Evolutionary conservation across 805 yeast genomes (phyloP), one percentile per base, ranked within the genome.

Genomic region (Candida cerambycidarum): DNA sequence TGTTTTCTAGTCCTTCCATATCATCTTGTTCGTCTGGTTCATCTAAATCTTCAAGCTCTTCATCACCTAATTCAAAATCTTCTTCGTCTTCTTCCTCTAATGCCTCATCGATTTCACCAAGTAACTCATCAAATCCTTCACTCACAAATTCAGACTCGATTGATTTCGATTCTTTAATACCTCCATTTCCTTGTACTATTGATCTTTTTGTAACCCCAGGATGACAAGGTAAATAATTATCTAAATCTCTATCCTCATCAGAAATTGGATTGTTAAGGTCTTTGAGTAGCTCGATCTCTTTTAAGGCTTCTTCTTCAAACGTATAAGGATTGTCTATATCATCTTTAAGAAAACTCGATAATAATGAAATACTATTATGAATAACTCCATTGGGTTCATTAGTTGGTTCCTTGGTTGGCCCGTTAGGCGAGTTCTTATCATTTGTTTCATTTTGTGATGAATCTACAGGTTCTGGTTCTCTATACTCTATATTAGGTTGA

Each of bases 291-390:
- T 59, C 67, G 8, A 82, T 67, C 43, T 74, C 79, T 40, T 75
- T 77, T 35, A 66, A 49, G 0, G 82, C 76, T 46, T 78, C 82
- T 14, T 68, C 75, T 50, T 83, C 89, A 50, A 81, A 65, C 17
- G 79, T 69, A 48, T 80, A 67, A 4, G 82, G 75, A 55, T 84
- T 89, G 38, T 73, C 75, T 13, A 85, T 64, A 57, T 85, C 93
- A 59, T 85, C 92, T 39, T 73, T 76, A 55, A 85, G 52, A 50
- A 85, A 85, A 46, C 75, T 78, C 4, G 76, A 64, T 36, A 85
- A 70, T 51, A 78, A 62, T 1, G 83, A 72, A 17, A 85, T 78
- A 52, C 78, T 79, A 34, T 77, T 74, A 59, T 66, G 62, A 17
- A 63, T 21, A 18, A 24, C 24, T 8, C 37, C 42, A 39, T 38